These are phyloP conservation scores for Amaranthus palmeri DNA, from an alignment of 148 eudicot genomes.

Conservation along the genomic window DNA sequence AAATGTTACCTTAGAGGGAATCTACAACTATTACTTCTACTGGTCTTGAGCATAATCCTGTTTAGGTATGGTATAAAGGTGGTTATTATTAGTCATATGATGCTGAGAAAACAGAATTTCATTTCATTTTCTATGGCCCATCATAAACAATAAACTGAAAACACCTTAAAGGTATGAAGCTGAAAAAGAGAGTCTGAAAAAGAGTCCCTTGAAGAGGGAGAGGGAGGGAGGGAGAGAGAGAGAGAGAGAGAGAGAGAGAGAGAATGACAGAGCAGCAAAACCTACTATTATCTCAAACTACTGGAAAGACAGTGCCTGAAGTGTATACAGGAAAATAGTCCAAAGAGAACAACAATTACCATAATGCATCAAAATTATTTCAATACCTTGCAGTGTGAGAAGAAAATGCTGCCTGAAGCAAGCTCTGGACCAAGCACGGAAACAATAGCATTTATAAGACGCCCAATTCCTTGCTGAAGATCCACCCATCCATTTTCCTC, in stretches of 20 bases:
- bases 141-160: background rate
- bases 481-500: slow-evolving; percentile 93
- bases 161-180: background rate
- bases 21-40: no score
- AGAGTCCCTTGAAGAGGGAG: no score
- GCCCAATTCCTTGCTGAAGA: slow-evolving; percentile 93
- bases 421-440: slow-evolving; percentile 99
- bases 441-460: slow-evolving; percentile 95
- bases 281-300: background rate
- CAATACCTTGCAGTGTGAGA: slow-evolving; percentile 95
- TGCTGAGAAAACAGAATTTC: no score
- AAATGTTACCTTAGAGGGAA: no score
- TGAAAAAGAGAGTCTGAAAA: background rate
- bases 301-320: background rate
- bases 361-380: background rate
- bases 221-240: background rate
- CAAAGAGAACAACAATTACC: background rate
- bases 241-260: background rate
- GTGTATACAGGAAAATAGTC: background rate
- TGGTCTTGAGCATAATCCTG: no score
- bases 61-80: no score
- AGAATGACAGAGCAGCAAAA: background rate
- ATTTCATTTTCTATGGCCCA: background rate
- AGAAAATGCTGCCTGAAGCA: slow-evolving; percentile 92
- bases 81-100: no score